phyloP scores from a whole-genome alignment of 495 filamentous ascomycete genomes.

The Chaetomium fimeti region DNA sequence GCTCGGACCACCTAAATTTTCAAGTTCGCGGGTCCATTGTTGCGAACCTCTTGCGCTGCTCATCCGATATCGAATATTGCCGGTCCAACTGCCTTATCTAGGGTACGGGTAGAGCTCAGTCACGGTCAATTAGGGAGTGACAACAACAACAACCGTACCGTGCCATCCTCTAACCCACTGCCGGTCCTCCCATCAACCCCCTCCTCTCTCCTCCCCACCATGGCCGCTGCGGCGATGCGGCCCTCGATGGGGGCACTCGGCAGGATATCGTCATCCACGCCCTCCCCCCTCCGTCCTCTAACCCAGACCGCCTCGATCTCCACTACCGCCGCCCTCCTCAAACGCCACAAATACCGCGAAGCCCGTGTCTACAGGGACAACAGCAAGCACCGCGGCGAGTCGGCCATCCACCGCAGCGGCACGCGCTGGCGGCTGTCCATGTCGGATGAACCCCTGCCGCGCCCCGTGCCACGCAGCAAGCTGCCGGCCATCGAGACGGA shows the following conservation, averaged over 20 bases:
- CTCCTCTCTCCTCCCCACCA: conserved; percentile 20
- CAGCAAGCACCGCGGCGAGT: conserved; percentile 74
- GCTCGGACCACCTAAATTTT: conserved; percentile 39
- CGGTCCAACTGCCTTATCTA: background rate
- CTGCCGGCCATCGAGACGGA: conserved; percentile 56
- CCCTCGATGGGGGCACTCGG: conserved; percentile 42
- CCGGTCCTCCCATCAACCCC: background rate
- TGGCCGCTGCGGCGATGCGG: conserved; percentile 48
- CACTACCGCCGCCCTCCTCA: conserved; percentile 38
- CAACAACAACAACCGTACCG: background rate
- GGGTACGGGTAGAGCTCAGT: conserved; percentile 1
- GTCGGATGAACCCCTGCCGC: conserved; percentile 68
- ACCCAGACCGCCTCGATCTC: conserved; percentile 36
- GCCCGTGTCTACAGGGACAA: conserved; percentile 55
- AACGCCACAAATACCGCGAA: conserved; percentile 37
- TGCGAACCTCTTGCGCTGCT: conserved; percentile 19
- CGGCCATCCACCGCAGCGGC: conserved; percentile 73
- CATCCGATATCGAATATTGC: background rate
- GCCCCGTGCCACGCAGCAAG: conserved; percentile 68
- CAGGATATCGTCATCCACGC: conserved; percentile 14
- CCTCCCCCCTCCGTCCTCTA: conserved; percentile 20
- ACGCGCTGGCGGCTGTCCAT: conserved; percentile 66
- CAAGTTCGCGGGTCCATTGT: conserved; percentile 7
- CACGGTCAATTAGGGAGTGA: conserved; percentile 4
- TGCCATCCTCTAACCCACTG: no score